Evolutionary conservation across 2,329 filamentous ascomycete genomes (phyloP), one percentile per base, ranked within the genome.

Genomic region (Trichoderma cornu-damae): DNA sequence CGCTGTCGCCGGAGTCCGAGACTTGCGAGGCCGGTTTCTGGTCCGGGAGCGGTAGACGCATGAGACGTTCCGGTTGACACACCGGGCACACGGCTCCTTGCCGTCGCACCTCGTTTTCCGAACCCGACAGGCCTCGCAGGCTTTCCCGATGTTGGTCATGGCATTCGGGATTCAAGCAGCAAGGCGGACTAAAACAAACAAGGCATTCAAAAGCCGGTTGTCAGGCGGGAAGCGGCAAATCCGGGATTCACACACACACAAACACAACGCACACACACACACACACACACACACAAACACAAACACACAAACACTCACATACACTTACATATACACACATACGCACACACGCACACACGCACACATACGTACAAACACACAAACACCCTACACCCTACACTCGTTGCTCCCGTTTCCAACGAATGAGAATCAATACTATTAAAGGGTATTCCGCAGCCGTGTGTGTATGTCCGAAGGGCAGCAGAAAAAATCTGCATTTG

Each of bases 81-180:
- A 54, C 32, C 51, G 51, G 40, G 40, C 40, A 24, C 51, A 54
- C 9, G 51, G 51, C 12, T 54, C 42, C 16, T 46, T 54, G 42
- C 51, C 51, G 51, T 54, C 51, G n/a, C 51, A 54, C 26, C 51
- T 54, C 42, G 51, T 54, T 44, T 54, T 54, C 12, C 51, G 51
- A 32, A 34, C 42, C 42, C 51, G 51, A 14, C 51, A 54, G 3
- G 51, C 51, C 51, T 54, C 51, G 42, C 51, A 54, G 32, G 51
- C 51, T 26, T 54, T 54, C 8, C 51, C 51, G 42, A 54, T 54
- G 42, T 54, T 54, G 51, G 51, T 54, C 51, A 55, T 55, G 20
- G 26, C 40, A 8, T 20, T 32, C 40, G 51, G 51, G 26, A 20
- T 24, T 42, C 9, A n/a, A n/a, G 16, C 20, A 8, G 4, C 4